These are phyloP conservation scores for Laguncularia racemosa DNA, from an alignment of 345 rosid species.

Conservation along the genomic window DNA sequence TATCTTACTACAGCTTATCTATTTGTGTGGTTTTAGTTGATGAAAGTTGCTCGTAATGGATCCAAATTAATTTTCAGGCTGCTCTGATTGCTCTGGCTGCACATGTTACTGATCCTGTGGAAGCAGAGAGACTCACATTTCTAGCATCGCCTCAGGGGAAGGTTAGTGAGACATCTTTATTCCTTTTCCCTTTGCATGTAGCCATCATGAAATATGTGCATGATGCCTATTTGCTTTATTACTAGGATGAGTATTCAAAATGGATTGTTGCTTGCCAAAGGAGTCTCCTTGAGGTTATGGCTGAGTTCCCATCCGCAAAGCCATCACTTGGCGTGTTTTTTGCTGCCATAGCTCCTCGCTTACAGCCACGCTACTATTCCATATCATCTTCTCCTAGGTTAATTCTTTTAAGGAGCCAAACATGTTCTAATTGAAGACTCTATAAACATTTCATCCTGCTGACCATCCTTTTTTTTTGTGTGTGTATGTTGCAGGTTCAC, in stretches of 20 bases:
- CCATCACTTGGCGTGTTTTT: constrained; percentile 92
- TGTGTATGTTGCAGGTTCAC: constrained; percentile 60
- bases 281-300: constrained; percentile 95
- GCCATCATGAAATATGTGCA: not conserved
- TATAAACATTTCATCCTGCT: not conserved
- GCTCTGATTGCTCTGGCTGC: constrained; percentile 89
- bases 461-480: constrained; percentile 7
- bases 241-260: constrained; percentile 83
- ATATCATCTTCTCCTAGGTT: constrained; percentile 96
- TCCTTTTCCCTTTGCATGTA: not conserved
- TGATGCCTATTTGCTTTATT: not conserved
- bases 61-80: constrained; percentile 35
- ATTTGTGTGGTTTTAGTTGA: not conserved
- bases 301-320: constrained; percentile 80
- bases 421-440: not conserved
- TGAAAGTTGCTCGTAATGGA: not conserved
- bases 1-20: not conserved
- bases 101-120: constrained; percentile 86
- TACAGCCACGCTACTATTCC: constrained; percentile 90
- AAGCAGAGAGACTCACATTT: constrained; percentile 69
- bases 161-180: constrained; percentile 27
- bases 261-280: constrained; percentile 85
- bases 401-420: not conserved
- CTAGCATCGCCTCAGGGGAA: constrained; percentile 95
- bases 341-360: constrained; percentile 83